Evolutionary conservation across 2,329 filamentous ascomycete species (phyloP), one percentile per base, ranked within the genome.

Genomic region (Aureobasidium sp.): DNA sequence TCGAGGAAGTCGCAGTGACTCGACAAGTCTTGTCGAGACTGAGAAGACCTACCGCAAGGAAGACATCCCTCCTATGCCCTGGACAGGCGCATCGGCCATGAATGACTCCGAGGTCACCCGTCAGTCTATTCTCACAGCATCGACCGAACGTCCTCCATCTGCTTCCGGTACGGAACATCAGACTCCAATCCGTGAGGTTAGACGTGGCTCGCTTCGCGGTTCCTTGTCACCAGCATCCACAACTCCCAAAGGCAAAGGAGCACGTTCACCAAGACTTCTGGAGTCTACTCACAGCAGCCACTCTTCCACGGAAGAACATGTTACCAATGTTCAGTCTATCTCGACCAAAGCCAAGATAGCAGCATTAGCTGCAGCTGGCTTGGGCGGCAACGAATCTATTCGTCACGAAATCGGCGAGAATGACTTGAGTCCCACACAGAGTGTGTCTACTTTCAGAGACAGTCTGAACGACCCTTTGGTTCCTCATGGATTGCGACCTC

Each of bases 31-130:
- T 61, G 72, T 81, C 30, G 82, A 84, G 62, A 84, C 74, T 59
- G 82, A 83, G 60, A 75, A 79, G 44, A 72, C 77, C 30, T 78
- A 79, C 37, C 63, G 64, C 10, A 69, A 81, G 83, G 63, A 79
- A 85, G 63, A 67, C 1, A 83, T 89, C 15, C 88, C 91, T 7
- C 90, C 90, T 6, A 91, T 97, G 87, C 93, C 93, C 3, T 81
- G 96, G 65, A 59, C 57, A 15, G 57, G 57, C 8, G 87, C 89
- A 74, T 96, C 92, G 74, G 90, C 91, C 61, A 84, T 96, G 62
- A 88, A 90, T 66, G 85, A 89, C 45, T 96, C 93, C 0, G 92
- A 97, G 57, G 75, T 97, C 61, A 97, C 93, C 0, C 83, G 93
- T 67, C 88, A 88, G 16, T 97, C 93, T 0, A 90, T 97, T 59